Percentiles rank a stretch among this genome's conserved stretches.
phyloP scores from a whole-genome alignment of 2,329 filamentous ascomycete genomes.

The Fusarium setosum region DNA sequence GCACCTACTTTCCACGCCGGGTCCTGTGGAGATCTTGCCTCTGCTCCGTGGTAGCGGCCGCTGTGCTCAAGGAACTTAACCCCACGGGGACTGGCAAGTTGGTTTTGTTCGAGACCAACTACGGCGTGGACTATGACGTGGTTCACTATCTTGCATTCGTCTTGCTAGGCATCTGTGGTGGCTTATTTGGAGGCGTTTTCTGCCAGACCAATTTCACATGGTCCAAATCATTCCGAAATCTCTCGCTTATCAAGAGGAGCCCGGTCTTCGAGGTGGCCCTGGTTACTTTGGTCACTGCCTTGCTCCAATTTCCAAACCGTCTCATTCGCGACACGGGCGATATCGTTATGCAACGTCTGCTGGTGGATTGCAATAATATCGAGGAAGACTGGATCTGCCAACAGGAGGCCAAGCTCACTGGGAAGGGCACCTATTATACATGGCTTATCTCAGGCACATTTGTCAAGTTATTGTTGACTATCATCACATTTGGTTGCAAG shows the following conservation, averaged over 20 bases:
- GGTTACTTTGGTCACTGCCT: slow-evolving; percentile 5
- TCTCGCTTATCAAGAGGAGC: slow-evolving; percentile 6
- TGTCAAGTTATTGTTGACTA: slow-evolving; percentile 24
- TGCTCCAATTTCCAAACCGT: slow-evolving; percentile 20
- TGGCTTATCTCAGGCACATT: slow-evolving; percentile 25
- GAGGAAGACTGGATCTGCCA: slow-evolving; percentile 26
- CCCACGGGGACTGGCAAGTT: slow-evolving; percentile 25
- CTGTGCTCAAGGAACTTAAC: slow-evolving; percentile 25
- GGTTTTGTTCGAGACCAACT: slow-evolving; percentile 31
- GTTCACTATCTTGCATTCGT: slow-evolving; percentile 23
- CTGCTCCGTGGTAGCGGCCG: slow-evolving; percentile 22
- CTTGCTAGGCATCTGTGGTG: slow-evolving; percentile 22
- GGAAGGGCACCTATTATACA: slow-evolving; percentile 17
- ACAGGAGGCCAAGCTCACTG: slow-evolving; percentile 13
- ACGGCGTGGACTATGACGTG: slow-evolving; percentile 24
- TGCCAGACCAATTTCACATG: slow-evolving; percentile 22
- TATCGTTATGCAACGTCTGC: slow-evolving; percentile 24
- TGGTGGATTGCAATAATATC: slow-evolving; percentile 21
- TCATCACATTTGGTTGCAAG: slow-evolving; percentile 31
- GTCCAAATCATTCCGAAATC: slow-evolving; percentile 23
- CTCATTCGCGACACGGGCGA: slow-evolving; percentile 28
- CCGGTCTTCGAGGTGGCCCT: slow-evolving; percentile 22
- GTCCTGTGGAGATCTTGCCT: slow-evolving; percentile 26
- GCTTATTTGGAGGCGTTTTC: slow-evolving; percentile 18
- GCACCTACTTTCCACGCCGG: slow-evolving; percentile 27